Evolutionary conservation across 495 filamentous ascomycete species (phyloP).

Genomic region (Peziza echinospora): DNA sequence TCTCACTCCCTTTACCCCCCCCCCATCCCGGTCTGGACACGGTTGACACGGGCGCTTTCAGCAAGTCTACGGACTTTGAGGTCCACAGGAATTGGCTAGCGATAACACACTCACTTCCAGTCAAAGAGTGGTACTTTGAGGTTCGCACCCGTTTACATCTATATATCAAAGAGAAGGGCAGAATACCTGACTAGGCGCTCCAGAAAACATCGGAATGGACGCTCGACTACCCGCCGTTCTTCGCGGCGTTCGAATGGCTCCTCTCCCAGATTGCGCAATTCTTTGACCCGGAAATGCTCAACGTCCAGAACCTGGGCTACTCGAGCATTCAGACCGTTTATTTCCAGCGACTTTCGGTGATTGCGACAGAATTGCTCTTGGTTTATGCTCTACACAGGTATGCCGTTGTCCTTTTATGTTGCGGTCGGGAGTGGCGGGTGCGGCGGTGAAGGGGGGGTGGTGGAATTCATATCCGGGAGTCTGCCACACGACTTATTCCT

Average conservation of each 20-base stretch:
- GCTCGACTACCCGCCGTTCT: conserved; percentile 94
- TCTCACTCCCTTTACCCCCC: no score
- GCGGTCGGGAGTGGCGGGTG: no score
- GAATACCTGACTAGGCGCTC: background rate
- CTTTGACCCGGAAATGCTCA: conserved; percentile 61
- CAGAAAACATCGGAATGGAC: conserved; percentile 95
- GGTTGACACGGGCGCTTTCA: conserved; percentile 21
- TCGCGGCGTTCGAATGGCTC: conserved; percentile 88
- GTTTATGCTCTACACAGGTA: conserved; percentile 67
- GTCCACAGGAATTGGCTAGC: conserved; percentile 97
- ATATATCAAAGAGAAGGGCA: background rate
- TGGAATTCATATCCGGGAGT: background rate
- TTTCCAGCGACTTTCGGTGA: conserved; percentile 76
- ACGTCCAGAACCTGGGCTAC: conserved; percentile 59
- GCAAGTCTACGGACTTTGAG: conserved; percentile 98
- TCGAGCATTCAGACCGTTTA: conserved; percentile 81
- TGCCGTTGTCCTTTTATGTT: no score
- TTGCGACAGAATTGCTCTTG: conserved; percentile 65
- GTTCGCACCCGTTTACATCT: conserved; percentile 25
- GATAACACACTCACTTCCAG: conserved; percentile 69
- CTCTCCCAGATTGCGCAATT: conserved; percentile 61
- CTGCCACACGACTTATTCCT: background rate
- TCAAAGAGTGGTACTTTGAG: conserved; percentile 88
- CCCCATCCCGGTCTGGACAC: no score
- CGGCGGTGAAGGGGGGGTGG: background rate